Percentiles rank a stretch among this genome's conserved stretches.
Evolutionary conservation across 495 filamentous ascomycete genomes (phyloP).

Genomic region (Penicilliopsis zonata): DNA sequence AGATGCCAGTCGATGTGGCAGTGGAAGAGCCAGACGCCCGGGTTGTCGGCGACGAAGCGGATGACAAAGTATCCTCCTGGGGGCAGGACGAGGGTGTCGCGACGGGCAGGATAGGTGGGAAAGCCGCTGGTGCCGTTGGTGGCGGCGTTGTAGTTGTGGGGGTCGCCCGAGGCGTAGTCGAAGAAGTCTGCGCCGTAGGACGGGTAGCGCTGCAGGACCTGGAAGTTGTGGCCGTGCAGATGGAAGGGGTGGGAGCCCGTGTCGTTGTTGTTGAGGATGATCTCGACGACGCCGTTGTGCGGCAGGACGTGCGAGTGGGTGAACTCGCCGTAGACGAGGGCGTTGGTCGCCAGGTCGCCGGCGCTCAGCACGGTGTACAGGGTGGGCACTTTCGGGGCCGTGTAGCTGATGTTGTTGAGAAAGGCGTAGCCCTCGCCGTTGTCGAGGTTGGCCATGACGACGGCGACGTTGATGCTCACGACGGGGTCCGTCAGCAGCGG

Average conservation of each 20-base stretch:
- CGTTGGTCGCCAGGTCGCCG: too few species aligned
- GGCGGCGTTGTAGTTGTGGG: too few species aligned
- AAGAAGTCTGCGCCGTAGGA: constrained; percentile 28
- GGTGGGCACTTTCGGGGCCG: constrained; percentile 62
- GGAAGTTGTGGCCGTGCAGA: constrained; percentile 13
- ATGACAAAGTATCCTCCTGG: constrained; percentile 49
- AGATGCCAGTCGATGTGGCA: constrained; percentile 60
- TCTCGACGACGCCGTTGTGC: constrained; percentile 32
- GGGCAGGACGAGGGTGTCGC: constrained; percentile 45
- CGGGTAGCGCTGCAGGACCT: constrained; percentile 4
- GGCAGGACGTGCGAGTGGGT: too few species aligned
- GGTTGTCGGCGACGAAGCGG: constrained; percentile 57
- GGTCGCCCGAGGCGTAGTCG: too few species aligned
- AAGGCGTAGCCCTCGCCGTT: constrained; percentile 43
- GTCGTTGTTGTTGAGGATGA: constrained; percentile 41
- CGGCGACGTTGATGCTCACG: constrained; percentile 16
- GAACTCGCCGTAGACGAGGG: too few species aligned
- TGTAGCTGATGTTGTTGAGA: constrained; percentile 72
- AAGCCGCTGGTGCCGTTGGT: too few species aligned
- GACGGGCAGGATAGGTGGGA: constrained; percentile 33
- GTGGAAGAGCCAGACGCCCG: constrained; percentile 48
- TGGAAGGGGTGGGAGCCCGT: constrained; percentile 43
- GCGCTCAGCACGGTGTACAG: constrained; percentile 63
- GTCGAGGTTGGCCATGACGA: constrained; percentile 37
- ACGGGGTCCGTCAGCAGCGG: constrained; percentile 16